phyloP scores from a whole-genome alignment of 371 early-diverging fungal genomes.

The Sporodiniella umbellata region DNA sequence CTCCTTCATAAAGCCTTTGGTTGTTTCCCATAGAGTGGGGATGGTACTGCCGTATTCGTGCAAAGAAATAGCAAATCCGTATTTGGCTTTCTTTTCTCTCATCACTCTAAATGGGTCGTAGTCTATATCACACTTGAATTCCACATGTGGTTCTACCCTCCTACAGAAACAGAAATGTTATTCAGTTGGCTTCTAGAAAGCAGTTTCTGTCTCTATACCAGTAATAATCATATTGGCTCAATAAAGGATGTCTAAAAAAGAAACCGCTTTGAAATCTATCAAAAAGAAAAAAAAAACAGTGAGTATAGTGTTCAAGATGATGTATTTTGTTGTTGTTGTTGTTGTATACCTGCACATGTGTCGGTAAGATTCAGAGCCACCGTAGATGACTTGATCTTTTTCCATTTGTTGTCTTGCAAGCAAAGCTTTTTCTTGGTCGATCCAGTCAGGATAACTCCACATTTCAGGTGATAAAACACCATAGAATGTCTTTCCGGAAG shows the following conservation, averaged over 20 bases:
- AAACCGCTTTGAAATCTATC: constrained; percentile 62
- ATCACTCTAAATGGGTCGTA: constrained; percentile 91
- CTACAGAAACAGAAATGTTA: constrained; percentile 65
- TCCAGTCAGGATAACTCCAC: constrained; percentile 67
- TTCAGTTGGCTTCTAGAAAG: constrained; percentile 72
- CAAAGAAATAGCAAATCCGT: constrained; percentile 79
- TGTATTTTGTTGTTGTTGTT: background rate
- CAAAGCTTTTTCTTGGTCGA: constrained; percentile 59
- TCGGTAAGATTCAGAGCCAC: constrained; percentile 81
- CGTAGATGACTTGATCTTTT: constrained; percentile 72
- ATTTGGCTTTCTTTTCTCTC: constrained; percentile 74
- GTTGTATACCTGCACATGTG: constrained; percentile 85
- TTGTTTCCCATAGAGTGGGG: constrained; percentile 75
- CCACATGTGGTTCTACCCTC: constrained; percentile 94
- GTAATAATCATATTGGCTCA: constrained; percentile 80
- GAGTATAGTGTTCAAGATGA: background rate
- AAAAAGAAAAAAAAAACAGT: too few relatives aligned
- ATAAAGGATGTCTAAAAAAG: constrained; percentile 70
- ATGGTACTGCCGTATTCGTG: constrained; percentile 79
- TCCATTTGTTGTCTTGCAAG: constrained; percentile 54
- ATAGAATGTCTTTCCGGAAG: constrained; percentile 51
- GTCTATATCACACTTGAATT: constrained; percentile 85
- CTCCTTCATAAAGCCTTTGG: constrained; percentile 51
- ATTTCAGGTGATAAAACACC: constrained; percentile 59
- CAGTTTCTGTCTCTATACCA: constrained; percentile 77